These are phyloP conservation scores for Raffaelea deltoideospora DNA, from an alignment of 2,329 filamentous ascomycete genomes.

Conservation along the genomic window DNA sequence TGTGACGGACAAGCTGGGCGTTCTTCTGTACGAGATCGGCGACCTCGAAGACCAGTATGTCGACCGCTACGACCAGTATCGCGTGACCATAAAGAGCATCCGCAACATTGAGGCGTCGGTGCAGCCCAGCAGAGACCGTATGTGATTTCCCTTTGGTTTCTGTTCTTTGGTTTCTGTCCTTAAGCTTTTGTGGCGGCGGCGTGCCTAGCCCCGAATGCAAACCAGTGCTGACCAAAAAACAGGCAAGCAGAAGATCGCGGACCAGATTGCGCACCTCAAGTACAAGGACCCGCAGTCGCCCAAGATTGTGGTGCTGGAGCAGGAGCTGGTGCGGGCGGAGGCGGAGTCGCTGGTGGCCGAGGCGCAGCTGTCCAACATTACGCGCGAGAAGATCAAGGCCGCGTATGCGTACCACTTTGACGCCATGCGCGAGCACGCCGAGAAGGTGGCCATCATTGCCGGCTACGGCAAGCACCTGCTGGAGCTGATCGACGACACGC, in stretches of 20 bases:
- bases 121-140: conserved; percentile 92
- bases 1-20: conserved; percentile 96
- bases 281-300: conserved; percentile 99
- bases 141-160: no score
- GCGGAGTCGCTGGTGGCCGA: conserved; percentile 98
- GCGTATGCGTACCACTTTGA: conserved; percentile 98
- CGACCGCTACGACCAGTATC: conserved; percentile 97
- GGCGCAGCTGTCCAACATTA: conserved; percentile 97
- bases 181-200: no score
- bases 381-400: conserved; percentile 96
- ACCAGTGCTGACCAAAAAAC: conserved; percentile 7
- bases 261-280: conserved; percentile 96
- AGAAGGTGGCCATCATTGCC: conserved; percentile 96
- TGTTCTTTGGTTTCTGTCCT: no score
- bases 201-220: no score
- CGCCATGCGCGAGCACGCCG: conserved; percentile 88
- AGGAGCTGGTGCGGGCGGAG: conserved; percentile 95
- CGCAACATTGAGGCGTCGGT: conserved; percentile 98
- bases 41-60: conserved; percentile 97
- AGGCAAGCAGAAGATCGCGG: conserved; percentile 99
- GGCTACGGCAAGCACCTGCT: conserved; percentile 97
- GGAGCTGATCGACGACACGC: conserved; percentile 89
- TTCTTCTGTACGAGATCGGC: conserved; percentile 94
- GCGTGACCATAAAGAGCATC: conserved; percentile 98
- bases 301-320: conserved; percentile 93